Evolutionary conservation across 108 stramenopile genomes (phyloP), one percentile per base, ranked within the genome.

Genomic region (Pseudonitzschia delicatissima): DNA sequence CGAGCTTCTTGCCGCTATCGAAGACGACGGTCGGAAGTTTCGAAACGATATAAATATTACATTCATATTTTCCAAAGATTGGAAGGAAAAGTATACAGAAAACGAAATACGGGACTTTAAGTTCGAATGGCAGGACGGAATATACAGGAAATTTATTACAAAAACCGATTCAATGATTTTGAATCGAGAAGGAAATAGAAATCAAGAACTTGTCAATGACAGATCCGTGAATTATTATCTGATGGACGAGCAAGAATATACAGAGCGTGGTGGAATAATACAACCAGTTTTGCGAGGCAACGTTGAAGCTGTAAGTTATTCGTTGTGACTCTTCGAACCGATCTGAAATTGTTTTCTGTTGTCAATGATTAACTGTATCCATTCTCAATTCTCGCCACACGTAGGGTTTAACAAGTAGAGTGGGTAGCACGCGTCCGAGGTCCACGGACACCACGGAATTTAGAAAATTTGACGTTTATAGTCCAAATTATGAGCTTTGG

Each of bases 221-320:
- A 49, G 8, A 49, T 49, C 48, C 15, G 48, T 49, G 48, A 49
- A 49, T 17, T 49, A 49, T 49, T 49, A 17, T 49, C 21, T 49
- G n/a, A 49, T 49, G 48, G 48, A 49, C 9, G 48, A 49, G n/a
- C 15, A 49, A 49, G 48, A 49, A 49, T 49, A 17, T 9, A 17
- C 15, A 7, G 3, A 49, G 7, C 15, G 48, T 17, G 15, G 0
- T 9, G 48, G 48, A 20, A 17, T n/a, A 15, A 7, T 17, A 17
- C 48, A 49, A 20, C 48, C 48, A 21, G n/a, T 4, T 49, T 49
- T 49, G 48, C 48, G 48, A 15, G 15, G 9, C n/a, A 49, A 49
- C 3, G 48, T 49, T 20, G 7, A 20, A 17, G 1, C 7, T 15
- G 48, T 49, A 49, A 49, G 48, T 49, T 49, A 20, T 17, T 49